Percentiles rank a stretch among this genome's conserved stretches.
These are phyloP conservation scores for Barnettozyma californica DNA, from an alignment of 805 yeast genomes.

Conservation along the genomic window DNA sequence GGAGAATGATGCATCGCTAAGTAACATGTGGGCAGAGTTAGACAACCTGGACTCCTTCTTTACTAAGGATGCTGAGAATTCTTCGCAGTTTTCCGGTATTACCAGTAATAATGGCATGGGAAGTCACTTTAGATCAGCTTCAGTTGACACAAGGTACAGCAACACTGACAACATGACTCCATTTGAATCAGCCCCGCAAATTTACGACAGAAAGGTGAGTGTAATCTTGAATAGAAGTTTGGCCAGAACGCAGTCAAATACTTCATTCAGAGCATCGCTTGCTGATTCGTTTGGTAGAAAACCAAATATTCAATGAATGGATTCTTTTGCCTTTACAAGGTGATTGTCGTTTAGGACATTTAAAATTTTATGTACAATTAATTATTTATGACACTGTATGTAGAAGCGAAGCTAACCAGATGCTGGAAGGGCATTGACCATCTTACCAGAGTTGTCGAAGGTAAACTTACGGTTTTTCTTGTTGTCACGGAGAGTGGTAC, in stretches of 20 bases:
- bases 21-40: slow-evolving; percentile 88
- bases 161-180: slow-evolving; percentile 41
- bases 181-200: slow-evolving; percentile 69
- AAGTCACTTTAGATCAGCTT: slow-evolving; percentile 35
- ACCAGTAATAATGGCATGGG: slow-evolving; percentile 23
- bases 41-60: slow-evolving; percentile 88
- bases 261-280: slow-evolving; percentile 70
- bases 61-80: slow-evolving; percentile 48
- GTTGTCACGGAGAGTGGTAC: slow-evolving; percentile 83
- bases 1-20: slow-evolving; percentile 67
- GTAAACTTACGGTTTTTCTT: slow-evolving; percentile 77
- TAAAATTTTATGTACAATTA: slow-evolving; percentile 7
- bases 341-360: background rate
- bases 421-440: slow-evolving; percentile 25
- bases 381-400: background rate
- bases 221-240: slow-evolving; percentile 67
- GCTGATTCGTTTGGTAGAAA: slow-evolving; percentile 56
- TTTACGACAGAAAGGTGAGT: slow-evolving; percentile 75
- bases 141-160: slow-evolving; percentile 59
- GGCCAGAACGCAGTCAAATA: slow-evolving; percentile 67
- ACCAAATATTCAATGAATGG: slow-evolving; percentile 10
- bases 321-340: background rate
- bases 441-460: slow-evolving; percentile 63
- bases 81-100: slow-evolving; percentile 22
- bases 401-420: slow-evolving; percentile 18